phyloP scores from a whole-genome alignment of 2,329 filamentous ascomycete species.

The Stachybotrys echinatus region DNA sequence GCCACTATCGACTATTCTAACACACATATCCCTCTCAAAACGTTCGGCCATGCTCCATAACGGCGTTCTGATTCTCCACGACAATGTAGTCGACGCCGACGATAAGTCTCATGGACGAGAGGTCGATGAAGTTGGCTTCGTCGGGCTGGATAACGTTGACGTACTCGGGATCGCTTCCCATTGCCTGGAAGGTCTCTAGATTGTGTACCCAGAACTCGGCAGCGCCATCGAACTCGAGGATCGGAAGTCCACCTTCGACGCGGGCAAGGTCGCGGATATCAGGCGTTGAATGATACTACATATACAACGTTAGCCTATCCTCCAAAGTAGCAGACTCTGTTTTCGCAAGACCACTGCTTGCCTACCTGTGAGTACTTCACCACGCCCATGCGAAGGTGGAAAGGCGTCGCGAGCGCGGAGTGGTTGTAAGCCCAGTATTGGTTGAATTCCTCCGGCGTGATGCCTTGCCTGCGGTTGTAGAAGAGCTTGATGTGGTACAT shows the following conservation, averaged over 20 bases:
- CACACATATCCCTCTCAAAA: not conserved
- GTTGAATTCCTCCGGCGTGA: conserved; percentile 5
- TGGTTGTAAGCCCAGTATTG: conserved; percentile 6
- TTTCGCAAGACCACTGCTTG: no score
- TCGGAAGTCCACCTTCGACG: conserved; percentile 4
- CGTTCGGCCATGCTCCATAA: conserved; percentile 3
- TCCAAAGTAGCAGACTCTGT: no score
- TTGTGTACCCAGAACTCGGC: conserved; percentile 10
- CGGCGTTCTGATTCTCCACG: conserved; percentile 4
- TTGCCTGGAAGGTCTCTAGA: conserved; percentile 7
- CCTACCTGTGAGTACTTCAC: conserved; percentile 4
- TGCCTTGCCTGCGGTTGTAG: conserved; percentile 7
- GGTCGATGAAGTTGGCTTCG: conserved; percentile 1
- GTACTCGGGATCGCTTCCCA: conserved; percentile 16
- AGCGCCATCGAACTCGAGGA: conserved; percentile 11
- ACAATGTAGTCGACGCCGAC: conserved; percentile 4
- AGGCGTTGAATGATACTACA: conserved; percentile 5
- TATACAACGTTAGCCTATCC: not conserved
- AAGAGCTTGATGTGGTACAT: conserved; percentile 8
- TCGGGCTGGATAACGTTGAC: not conserved
- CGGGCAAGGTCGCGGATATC: conserved; percentile 3
- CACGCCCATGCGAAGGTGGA: conserved; percentile 4
- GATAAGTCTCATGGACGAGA: not conserved
- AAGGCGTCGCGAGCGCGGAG: conserved; percentile 2
- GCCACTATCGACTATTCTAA: no score